Conservation (phyloP, 2,329 filamentous ascomycete genomes). For the Penicillium corylophilum region DNA sequence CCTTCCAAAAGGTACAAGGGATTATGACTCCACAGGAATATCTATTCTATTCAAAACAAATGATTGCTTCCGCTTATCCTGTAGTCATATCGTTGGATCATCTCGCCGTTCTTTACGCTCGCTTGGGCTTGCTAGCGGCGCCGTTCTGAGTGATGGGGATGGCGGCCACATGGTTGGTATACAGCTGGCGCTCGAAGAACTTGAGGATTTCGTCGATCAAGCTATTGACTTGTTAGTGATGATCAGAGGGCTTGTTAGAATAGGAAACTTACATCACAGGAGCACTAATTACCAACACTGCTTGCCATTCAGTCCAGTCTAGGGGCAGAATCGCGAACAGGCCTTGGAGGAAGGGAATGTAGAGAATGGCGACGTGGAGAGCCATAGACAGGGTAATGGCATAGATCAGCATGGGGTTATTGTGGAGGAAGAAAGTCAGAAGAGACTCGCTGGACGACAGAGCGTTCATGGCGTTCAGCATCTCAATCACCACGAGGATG, state of each 20-base stretch:
- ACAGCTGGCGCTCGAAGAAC: conserved; percentile 67
- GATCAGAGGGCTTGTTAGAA: neutral
- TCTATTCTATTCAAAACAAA: conserved; percentile 10
- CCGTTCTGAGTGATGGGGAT: conserved; percentile 29
- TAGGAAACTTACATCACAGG: conserved; percentile 75
- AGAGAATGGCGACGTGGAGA: conserved; percentile 90
- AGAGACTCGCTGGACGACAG: conserved; percentile 93
- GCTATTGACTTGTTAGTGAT: conserved; percentile 43
- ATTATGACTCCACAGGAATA: neutral
- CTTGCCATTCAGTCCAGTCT: conserved; percentile 85
- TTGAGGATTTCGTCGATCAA: conserved; percentile 84
- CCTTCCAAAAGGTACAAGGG: neutral
- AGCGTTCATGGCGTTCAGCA: conserved; percentile 99
- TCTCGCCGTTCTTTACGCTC: conserved; percentile 28
- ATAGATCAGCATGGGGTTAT: conserved; percentile 97
- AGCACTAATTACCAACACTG: conserved; percentile 81
- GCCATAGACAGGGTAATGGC: conserved; percentile 91
- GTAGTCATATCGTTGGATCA: conserved; percentile 10
- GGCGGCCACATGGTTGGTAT: conserved; percentile 37
- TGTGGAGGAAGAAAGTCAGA: conserved; percentile 90
- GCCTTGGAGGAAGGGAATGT: conserved; percentile 81
- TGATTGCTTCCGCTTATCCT: neutral
- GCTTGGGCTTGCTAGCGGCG: conserved; percentile 36
- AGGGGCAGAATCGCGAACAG: conserved; percentile 90
- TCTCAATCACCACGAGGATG: conserved; percentile 92